Conservation (phyloP, 352 stramenopile species). For the Pythium monospermum region DNA sequence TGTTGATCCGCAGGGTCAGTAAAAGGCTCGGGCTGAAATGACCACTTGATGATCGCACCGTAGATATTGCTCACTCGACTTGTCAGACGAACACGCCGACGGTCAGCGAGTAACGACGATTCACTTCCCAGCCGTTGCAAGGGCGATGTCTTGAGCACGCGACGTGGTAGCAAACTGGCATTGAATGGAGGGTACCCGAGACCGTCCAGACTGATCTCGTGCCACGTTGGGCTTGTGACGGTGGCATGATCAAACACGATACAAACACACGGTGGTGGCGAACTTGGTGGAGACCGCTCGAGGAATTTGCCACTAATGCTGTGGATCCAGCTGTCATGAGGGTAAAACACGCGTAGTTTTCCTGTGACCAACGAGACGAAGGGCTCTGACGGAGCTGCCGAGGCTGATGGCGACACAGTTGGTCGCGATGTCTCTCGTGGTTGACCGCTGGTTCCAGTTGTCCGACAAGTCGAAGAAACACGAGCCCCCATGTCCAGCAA, state of each 20-base stretch:
- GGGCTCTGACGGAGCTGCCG: neutral
- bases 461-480: neutral
- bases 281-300: neutral
- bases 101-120: conserved; percentile 22
- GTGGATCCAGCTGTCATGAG: conserved; percentile 33
- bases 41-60: conserved; percentile 19
- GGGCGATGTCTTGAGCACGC: conserved; percentile 34
- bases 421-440: neutral
- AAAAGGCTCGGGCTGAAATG: neutral
- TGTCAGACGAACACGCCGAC: conserved; percentile 12
- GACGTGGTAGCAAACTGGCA: conserved; percentile 51
- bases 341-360: conserved; percentile 48
- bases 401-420: neutral
- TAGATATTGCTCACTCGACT: conserved; percentile 49
- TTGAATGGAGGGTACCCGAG: conserved; percentile 78
- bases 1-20: neutral
- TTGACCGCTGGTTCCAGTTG: neutral
- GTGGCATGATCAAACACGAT: conserved; percentile 49
- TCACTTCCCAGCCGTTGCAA: conserved; percentile 30
- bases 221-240: conserved; percentile 34
- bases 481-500: neutral
- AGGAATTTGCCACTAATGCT: neutral
- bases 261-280: conserved; percentile 23
- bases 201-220: conserved; percentile 59
- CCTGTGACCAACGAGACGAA: conserved; percentile 28